Conservation (phyloP, 495 filamentous ascomycete species). For the Lentithecium fluviatile region DNA sequence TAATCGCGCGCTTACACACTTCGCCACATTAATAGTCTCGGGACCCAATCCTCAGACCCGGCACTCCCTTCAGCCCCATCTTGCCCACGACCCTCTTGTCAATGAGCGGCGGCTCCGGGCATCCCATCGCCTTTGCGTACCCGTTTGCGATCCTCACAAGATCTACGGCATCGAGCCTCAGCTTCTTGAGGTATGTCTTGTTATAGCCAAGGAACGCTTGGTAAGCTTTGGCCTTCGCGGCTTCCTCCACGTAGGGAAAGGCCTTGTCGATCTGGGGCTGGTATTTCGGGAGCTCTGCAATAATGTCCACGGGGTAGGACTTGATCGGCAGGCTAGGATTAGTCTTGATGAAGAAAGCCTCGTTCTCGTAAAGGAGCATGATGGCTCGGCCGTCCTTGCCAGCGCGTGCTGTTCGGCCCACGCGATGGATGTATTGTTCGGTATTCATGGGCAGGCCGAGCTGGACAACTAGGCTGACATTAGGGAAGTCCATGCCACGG, state of each 20-base stretch:
- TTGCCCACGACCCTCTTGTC: conserved; percentile 50
- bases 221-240: conserved; percentile 55
- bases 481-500: conserved; percentile 74
- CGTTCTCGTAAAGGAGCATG: conserved; percentile 59
- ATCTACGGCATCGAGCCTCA: conserved; percentile 42
- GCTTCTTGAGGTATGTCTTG: conserved; percentile 49
- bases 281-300: conserved; percentile 41
- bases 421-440: conserved; percentile 71
- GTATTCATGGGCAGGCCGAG: conserved; percentile 59
- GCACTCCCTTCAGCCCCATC: conserved; percentile 54
- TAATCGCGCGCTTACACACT: background rate
- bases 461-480: conserved; percentile 71
- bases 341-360: conserved; percentile 58
- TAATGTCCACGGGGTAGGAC: conserved; percentile 49
- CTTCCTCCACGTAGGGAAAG: conserved; percentile 50
- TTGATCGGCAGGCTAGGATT: conserved; percentile 58
- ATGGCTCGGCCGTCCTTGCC: conserved; percentile 67
- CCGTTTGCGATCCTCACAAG: conserved; percentile 50
- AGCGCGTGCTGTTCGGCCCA: conserved; percentile 70
- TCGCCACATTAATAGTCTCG: background rate
- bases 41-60: conserved; percentile 18
- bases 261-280: conserved; percentile 29
- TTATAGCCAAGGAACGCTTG: conserved; percentile 58
- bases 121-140: conserved; percentile 48
- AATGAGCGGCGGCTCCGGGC: conserved; percentile 49